These are phyloP conservation scores for Bruguiera gymnorhiza DNA, from an alignment of 345 rosid species.

Conservation along the genomic window DNA sequence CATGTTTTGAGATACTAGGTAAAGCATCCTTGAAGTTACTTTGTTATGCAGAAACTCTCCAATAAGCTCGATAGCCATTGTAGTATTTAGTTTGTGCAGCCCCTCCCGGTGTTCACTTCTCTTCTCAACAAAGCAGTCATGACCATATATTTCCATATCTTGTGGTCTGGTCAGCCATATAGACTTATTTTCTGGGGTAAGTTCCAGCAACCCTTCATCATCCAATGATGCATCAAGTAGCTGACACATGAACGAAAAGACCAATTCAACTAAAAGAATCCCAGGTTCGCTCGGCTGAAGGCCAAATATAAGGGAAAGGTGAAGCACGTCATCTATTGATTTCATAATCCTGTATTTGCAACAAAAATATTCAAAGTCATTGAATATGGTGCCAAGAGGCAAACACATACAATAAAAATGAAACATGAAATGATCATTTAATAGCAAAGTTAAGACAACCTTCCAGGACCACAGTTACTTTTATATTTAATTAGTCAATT, in stretches of 20 bases:
- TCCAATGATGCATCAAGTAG: conserved; percentile 90
- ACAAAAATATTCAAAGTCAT: conserved; percentile 8
- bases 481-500: not conserved
- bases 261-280: conserved; percentile 59
- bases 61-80: conserved; percentile 70
- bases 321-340: conserved; percentile 63
- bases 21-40: conserved; percentile 72
- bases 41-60: conserved; percentile 69
- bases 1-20: conserved; percentile 73
- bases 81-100: conserved; percentile 58
- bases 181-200: conserved; percentile 52
- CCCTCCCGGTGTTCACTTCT: conserved; percentile 50
- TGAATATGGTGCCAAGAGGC: not conserved
- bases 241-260: conserved; percentile 78
- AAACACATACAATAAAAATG: not conserved
- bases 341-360: conserved; percentile 69
- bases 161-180: conserved; percentile 50
- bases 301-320: conserved; percentile 75
- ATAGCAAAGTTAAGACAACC: not conserved
- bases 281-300: conserved; percentile 60
- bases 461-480: not conserved
- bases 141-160: conserved; percentile 65
- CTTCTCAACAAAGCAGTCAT: conserved; percentile 42
- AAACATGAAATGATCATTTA: not conserved
- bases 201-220: conserved; percentile 82